phyloP scores from a whole-genome alignment of 352 stramenopile genomes.

The Elongisporangium senticosum region DNA sequence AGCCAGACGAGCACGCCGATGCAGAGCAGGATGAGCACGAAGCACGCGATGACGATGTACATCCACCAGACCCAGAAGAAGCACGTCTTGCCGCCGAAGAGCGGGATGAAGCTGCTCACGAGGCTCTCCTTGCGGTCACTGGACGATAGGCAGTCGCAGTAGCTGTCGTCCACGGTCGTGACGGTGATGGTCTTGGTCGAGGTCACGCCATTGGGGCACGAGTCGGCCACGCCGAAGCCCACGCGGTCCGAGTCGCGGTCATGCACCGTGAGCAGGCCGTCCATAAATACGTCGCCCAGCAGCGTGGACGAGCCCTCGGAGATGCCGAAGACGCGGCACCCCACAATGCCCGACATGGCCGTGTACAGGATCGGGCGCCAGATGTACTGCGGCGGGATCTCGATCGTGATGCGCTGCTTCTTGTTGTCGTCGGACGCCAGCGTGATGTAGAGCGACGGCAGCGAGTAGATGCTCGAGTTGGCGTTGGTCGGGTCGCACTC shows the following conservation, averaged over 20 bases:
- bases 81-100: conserved; percentile 59
- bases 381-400: conserved; percentile 76
- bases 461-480: conserved; percentile 47
- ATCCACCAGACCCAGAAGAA: conserved; percentile 89
- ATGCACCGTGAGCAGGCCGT: conserved; percentile 78
- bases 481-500: conserved; percentile 66
- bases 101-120: conserved; percentile 49
- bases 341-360: conserved; percentile 24
- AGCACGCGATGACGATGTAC: conserved; percentile 67
- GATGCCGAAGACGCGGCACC: conserved; percentile 76
- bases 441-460: conserved; percentile 58
- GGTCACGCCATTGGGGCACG: conserved; percentile 66
- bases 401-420: conserved; percentile 62
- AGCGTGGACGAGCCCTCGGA: conserved; percentile 72
- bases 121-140: conserved; percentile 53
- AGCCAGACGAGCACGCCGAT: conserved; percentile 42
- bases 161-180: conserved; percentile 19
- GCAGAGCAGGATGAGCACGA: conserved; percentile 52
- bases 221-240: conserved; percentile 56
- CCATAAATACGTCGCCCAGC: conserved; percentile 82
- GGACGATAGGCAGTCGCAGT: conserved; percentile 63
- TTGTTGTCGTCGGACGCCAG: conserved; percentile 42
- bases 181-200: conserved; percentile 65
- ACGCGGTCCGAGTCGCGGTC: conserved; percentile 51
- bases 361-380: conserved; percentile 72